Evolutionary conservation across 371 early-diverging fungal genomes (phyloP), one percentile per base, ranked within the genome.

Genomic region (Mucor sp.): DNA sequence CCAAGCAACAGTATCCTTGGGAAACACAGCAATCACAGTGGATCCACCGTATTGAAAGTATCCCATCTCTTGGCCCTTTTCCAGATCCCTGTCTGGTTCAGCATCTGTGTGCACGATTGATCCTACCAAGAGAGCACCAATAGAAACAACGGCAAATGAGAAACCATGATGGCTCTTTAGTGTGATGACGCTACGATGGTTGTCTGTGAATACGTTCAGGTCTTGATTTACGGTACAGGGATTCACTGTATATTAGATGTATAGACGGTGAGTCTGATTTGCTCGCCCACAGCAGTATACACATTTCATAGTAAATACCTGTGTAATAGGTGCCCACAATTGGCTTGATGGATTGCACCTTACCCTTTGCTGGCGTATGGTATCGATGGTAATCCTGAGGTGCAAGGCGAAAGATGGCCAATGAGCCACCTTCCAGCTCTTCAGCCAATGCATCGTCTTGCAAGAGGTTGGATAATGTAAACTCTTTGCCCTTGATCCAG

Each of bases 361-460:
- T 73, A 0, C 92, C 91, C 19, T 84, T 82, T 1, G 89, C 82
- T 25, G 93, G 93, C 21, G 79, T 69, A 69, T 93, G 94, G 74
- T 87, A 90, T 8, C 93, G 86, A 62, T 94, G 94, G 59, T 94
- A 94, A 61, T 94, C 92, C 68, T 91, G 92, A 19, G 93, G 92
- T 0, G 93, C 92, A 25, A 94, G 74, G 27, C 93, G 82, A 67
- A 89, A 91, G 27, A 93, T 75, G 19, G 87, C 87, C 48, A 92
- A 60, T 0, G 86, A 80, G 0, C 91, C 93, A 14, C 84, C 89
- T 25, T 82, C 84, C 62, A 84, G 87, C 15, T 77, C 62, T 7
- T 72, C 41, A 9, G 87, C 88, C 25, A 80, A 59, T 14, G 60
- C 72, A 17, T 77, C 77, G 61, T 85, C 73, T 37, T 75, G 76